These are phyloP conservation scores for Rhododendron vialii DNA, from an alignment of 148 eudicot genomes.

Conservation along the genomic window DNA sequence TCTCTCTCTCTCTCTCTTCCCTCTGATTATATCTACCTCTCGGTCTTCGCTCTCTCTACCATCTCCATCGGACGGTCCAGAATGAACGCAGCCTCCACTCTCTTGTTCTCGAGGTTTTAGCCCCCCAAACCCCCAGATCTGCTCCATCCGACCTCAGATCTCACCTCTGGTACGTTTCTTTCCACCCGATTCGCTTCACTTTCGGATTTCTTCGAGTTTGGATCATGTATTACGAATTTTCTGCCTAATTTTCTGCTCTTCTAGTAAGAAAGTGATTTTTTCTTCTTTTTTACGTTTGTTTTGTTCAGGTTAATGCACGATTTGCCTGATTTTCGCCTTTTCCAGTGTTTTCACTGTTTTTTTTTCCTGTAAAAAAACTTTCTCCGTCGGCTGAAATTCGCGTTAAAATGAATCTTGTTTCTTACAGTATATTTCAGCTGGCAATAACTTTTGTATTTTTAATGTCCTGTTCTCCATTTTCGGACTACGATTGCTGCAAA, in stretches of 20 bases:
- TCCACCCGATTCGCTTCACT: conserved; percentile 1
- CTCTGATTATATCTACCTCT: conserved; percentile 18
- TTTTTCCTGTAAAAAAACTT: neutral
- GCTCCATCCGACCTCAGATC: conserved; percentile 21
- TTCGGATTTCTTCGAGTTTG: neutral
- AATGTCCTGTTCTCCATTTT: neutral
- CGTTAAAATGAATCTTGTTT: neutral
- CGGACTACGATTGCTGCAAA: no score
- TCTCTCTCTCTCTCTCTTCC: neutral
- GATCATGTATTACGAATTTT: neutral
- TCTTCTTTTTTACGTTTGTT: neutral
- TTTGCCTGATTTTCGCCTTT: neutral
- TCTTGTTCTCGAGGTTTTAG: conserved; percentile 15
- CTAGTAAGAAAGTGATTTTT: neutral
- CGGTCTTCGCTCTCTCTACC: conserved; percentile 8
- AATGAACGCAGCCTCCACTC: conserved; percentile 22
- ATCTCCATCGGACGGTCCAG: conserved; percentile 32
- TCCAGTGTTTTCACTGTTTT: neutral
- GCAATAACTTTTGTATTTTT: neutral
- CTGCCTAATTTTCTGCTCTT: neutral
- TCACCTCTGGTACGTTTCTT: conserved; percentile 16
- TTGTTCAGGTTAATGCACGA: neutral
- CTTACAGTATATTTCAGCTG: neutral
- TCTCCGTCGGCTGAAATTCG: neutral
- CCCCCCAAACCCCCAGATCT: conserved; percentile 13